phyloP scores from a whole-genome alignment of 768 basidiomycete genomes.

The Lactarius akahatsu region DNA sequence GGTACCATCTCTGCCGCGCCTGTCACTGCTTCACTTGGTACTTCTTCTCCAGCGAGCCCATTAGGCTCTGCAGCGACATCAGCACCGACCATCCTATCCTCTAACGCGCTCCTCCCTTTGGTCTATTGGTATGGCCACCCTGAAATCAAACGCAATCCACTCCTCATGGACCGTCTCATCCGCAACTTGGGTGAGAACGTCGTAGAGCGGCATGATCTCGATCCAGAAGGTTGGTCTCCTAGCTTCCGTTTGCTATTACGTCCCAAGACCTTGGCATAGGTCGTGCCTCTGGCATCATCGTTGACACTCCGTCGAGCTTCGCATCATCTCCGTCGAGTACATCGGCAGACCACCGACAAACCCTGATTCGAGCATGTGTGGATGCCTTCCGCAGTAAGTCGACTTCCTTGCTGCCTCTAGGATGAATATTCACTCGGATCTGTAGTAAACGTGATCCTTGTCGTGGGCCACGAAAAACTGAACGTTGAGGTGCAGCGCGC shows the following conservation, averaged over 20 bases:
- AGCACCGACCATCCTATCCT: conserved; percentile 68
- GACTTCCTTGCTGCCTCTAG: not conserved
- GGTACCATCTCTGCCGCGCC: conserved; percentile 75
- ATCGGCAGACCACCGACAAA: conserved; percentile 70
- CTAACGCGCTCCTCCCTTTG: conserved; percentile 77
- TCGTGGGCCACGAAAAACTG: conserved; percentile 96
- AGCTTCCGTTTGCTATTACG: not conserved
- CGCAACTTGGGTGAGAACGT: conserved; percentile 74
- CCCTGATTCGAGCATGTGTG: conserved; percentile 81
- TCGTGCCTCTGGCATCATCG: conserved; percentile 71
- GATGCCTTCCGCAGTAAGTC: conserved; percentile 81
- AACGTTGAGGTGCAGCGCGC: conserved; percentile 92
- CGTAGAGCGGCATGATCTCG: conserved; percentile 62
- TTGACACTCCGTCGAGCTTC: conserved; percentile 84
- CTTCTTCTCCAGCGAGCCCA: conserved; percentile 73
- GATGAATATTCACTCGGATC: not conserved
- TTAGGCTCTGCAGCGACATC: conserved; percentile 78
- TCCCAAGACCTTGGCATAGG: conserved; percentile 42
- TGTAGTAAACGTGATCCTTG: conserved; percentile 87
- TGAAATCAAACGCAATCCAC: conserved; percentile 66
- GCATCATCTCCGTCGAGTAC: conserved; percentile 51
- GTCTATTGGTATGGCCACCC: conserved; percentile 83
- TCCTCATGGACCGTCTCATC: conserved; percentile 76
- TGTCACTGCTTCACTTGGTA: conserved; percentile 67
- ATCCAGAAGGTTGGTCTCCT: conserved; percentile 51